Percentiles rank a stretch among this genome's conserved stretches.
phyloP scores from a whole-genome alignment of 768 basidiomycete species.

The Boletus speciosus region DNA sequence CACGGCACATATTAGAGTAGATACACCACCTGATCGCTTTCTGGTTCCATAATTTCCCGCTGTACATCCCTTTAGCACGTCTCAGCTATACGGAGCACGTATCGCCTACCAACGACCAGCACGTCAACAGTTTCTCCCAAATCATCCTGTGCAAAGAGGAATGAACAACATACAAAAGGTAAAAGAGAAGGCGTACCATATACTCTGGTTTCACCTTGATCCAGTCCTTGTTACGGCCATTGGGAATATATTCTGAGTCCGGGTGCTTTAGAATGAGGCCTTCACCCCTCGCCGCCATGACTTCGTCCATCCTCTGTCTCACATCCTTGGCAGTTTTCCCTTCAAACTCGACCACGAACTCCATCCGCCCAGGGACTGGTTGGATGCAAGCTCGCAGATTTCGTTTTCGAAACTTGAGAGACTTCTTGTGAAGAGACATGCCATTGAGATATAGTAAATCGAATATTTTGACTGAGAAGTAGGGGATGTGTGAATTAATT shows the following conservation, averaged over 20 bases:
- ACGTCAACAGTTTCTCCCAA: conserved; percentile 93
- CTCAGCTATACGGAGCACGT: background rate
- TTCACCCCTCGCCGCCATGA: conserved; percentile 86
- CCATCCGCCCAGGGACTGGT: conserved; percentile 73
- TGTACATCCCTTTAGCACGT: conserved; percentile 24
- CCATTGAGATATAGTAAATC: conserved; percentile 89
- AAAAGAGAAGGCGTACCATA: conserved; percentile 48
- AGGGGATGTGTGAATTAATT: background rate
- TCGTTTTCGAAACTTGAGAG: conserved; percentile 73
- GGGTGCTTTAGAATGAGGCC: conserved; percentile 92
- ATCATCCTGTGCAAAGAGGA: conserved; percentile 54
- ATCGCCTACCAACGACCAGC: conserved; percentile 72
- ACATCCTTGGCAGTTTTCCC: conserved; percentile 84
- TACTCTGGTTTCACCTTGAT: conserved; percentile 93
- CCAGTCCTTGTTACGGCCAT: conserved; percentile 90
- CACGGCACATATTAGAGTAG: conserved; percentile 86
- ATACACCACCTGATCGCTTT: conserved; percentile 82
- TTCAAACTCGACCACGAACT: conserved; percentile 67
- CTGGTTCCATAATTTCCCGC: conserved; percentile 89
- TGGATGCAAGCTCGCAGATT: conserved; percentile 68
- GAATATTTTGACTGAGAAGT: conserved; percentile 85
- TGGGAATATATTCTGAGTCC: conserved; percentile 73
- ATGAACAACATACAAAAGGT: background rate
- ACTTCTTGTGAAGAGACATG: conserved; percentile 68
- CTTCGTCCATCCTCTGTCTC: conserved; percentile 69